Base-by-base conservation (phyloP, 805 yeast genomes). In the Pichia kluyveri region DNA sequence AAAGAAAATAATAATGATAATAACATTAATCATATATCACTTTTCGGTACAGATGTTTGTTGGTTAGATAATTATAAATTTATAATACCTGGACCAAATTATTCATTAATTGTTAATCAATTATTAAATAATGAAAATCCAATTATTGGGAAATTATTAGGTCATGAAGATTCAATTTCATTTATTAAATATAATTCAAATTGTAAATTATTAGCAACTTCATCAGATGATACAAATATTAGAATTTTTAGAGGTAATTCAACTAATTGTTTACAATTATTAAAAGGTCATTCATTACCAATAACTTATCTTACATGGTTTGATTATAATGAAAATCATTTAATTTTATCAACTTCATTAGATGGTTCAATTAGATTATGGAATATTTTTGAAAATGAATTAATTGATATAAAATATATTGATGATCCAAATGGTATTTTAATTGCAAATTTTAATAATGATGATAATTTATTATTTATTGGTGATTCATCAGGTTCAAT, bases 181-280 rank as follows among this genome's bases (percentile, higher is more conserved):
- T 65, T 66, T 6, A 67, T 89, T 5, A 61, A 68, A 31, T 86
- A 83, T 60, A 80, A 82, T 56, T 51, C 59, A 6, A 61, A 63
- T 3, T 68, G 72, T 15, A 78, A 77, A 54, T 62, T 83, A 31
- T 67, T 90, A 39, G 80, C 88, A 4, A 79, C 90, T 2, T 81
- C 86, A 9, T 80, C 95, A 1, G 95, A 86, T 59, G 96, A 90
- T 60, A 74, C 77, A 48, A 69, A 76, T 0, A 72, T 89, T 9
- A 76, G 86, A 55, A 69, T 88, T 19, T 90, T 96, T 96, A 77
- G 73, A 57, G 83, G 88, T 37, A 73, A 74, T 28, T 75, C 80
- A 32, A 66, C 76, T 26, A 77, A 76, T 50, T 73, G 79, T 30
- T 65, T 73, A 36, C 73, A 73, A 48, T 65, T 74, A 6, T 59